Evolutionary conservation across 495 filamentous ascomycete genomes (phyloP), one percentile per base, ranked within the genome.

Genomic region (Annulohypoxylon maeteangense): DNA sequence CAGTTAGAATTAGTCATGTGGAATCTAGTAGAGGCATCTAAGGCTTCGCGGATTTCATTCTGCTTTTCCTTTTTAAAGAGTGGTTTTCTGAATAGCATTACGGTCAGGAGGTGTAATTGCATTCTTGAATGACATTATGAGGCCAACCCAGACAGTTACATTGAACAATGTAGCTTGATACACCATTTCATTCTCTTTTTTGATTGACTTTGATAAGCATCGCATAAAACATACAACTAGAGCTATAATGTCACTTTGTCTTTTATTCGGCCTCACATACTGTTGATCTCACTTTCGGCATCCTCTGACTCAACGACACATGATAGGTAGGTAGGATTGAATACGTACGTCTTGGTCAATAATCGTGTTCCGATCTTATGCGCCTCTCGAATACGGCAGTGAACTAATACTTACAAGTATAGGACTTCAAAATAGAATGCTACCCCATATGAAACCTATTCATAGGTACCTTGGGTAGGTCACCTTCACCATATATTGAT

Each of bases 71-170:
- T 32, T 31, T 7, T 20, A 25, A 14, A 29, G 18, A 14, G 47
- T 8, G 47, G 20, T 11, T 54, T 18, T 54, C 16, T 12, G 23
- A 32, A 7, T 23, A 32, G 2, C 10, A 54, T 27, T 11, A 32
- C 11, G 12, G 25, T 51, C 12, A 12, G 23, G 50, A 54, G 29
- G 29, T 7, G 22, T 7, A 12, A 0, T 48, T 12, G 34, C 16
- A 18, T 18, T 29, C 31, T 44, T 27, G 48, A 18, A 45, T 32
- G 60, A 53, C 31, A 12, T 63, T 45, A 63, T 44, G 60, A 63
- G 25, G 32, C 32, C 27, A 25, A 58, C 22, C 10, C n/a, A 25
- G 36, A 36, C 29, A 38, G 51, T n/a, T 34, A 34, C 51, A 34
- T 55, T 55, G 50, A n/a, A 2, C 36, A 18, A 58, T 42, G 36